Percentiles rank a stretch among this genome's conserved stretches.
Conservation (phyloP, 495 filamentous ascomycete species). For the Penicillium mononematosum region DNA sequence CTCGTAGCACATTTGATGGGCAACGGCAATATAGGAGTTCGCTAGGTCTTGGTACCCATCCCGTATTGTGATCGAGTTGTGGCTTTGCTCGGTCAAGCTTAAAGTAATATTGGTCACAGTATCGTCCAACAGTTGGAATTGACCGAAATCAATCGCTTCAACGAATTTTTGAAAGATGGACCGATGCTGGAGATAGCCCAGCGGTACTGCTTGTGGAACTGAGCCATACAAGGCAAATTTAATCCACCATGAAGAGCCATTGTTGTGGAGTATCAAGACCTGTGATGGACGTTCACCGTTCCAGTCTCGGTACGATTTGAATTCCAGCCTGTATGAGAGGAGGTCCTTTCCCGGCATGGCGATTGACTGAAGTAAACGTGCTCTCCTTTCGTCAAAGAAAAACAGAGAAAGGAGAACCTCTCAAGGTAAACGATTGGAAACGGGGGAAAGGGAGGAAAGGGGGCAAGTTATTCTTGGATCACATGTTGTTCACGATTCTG, state of each 20-base stretch:
- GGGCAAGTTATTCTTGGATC: too few species aligned
- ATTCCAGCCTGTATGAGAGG: background rate
- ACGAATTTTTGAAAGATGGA: conserved; percentile 12
- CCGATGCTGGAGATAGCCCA: conserved; percentile 13
- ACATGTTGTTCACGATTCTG: too few species aligned
- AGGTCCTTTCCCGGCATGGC: background rate
- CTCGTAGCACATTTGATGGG: conserved; percentile 10
- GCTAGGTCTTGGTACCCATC: conserved; percentile 1
- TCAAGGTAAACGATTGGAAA: too few species aligned
- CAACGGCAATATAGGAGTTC: conserved; percentile 12
- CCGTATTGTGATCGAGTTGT: conserved; percentile 11
- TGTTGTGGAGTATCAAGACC: conserved; percentile 17
- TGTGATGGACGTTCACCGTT: conserved; percentile 10
- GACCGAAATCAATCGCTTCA: conserved; percentile 11
- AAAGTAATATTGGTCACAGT: background rate
- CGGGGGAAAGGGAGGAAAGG: too few species aligned
- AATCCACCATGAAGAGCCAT: conserved; percentile 18
- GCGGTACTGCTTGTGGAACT: conserved; percentile 4
- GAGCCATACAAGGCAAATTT: conserved; percentile 14
- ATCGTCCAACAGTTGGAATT: background rate
- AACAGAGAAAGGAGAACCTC: too few species aligned
- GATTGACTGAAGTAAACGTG: too few species aligned
- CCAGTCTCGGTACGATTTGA: background rate
- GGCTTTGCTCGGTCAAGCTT: background rate
- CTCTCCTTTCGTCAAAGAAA: too few species aligned